These are phyloP conservation scores for Globisporangium parvum DNA, from an alignment of 352 stramenopile species.

Conservation along the genomic window DNA sequence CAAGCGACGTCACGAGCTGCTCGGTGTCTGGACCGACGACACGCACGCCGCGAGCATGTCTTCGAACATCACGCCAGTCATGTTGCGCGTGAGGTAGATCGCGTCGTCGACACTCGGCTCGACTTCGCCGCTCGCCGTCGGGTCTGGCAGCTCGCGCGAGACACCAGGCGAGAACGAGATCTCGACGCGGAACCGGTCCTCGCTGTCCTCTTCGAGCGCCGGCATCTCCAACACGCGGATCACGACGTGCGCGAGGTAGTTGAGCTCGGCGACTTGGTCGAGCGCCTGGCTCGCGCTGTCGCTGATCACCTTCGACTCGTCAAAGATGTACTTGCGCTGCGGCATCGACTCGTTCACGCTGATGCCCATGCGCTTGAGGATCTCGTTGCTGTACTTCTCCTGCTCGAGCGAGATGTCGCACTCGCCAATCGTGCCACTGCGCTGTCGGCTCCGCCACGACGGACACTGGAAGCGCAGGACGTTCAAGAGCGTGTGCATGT, in stretches of 20 bases:
- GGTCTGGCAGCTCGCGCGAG: constrained; percentile 29
- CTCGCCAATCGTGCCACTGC: constrained; percentile 52
- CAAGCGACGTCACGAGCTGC: background rate
- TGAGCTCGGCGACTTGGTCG: constrained; percentile 92
- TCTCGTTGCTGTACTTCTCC: constrained; percentile 81
- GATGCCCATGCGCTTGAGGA: constrained; percentile 82
- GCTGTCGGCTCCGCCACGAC: constrained; percentile 56
- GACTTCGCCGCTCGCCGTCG: background rate
- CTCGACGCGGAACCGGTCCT: constrained; percentile 82
- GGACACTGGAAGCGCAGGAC: constrained; percentile 91
- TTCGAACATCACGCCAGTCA: constrained; percentile 86
- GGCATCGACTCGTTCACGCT: constrained; percentile 74
- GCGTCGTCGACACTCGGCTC: constrained; percentile 44
- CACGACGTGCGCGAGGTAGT: constrained; percentile 98
- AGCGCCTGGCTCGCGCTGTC: constrained; percentile 62
- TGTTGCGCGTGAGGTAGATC: constrained; percentile 82
- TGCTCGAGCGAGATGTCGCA: constrained; percentile 75
- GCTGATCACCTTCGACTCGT: constrained; percentile 76
- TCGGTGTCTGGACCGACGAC: constrained; percentile 54
- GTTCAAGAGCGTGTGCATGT: constrained; percentile 98
- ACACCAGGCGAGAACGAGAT: constrained; percentile 81
- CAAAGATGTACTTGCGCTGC: constrained; percentile 77
- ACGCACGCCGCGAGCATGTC: constrained; percentile 84
- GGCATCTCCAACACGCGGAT: constrained; percentile 98
- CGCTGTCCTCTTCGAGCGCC: constrained; percentile 70